Conservation (phyloP, 148 eudicot genomes). For the Rheum nobile region DNA sequence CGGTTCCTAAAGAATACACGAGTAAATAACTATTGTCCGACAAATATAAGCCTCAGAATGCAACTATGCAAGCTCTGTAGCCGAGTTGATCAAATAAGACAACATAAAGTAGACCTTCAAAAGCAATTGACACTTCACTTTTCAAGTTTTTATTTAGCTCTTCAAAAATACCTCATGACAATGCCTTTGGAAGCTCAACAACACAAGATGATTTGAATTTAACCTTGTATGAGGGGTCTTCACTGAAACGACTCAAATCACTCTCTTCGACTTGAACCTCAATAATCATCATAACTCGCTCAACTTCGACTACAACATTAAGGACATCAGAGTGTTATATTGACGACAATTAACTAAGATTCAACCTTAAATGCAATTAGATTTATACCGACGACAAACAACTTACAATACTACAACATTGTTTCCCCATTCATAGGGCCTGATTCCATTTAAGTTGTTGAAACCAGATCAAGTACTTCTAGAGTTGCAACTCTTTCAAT, state of each 20-base stretch:
- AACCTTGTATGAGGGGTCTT: conserved; percentile 3
- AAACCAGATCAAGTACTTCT: conserved; percentile 57
- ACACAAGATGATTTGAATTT: neutral
- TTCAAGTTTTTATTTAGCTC: neutral
- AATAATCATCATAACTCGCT: conserved; percentile 20
- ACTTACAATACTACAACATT: conserved; percentile 48
- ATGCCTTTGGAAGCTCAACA: neutral
- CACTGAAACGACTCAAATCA: conserved; percentile 7
- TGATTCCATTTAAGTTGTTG: conserved; percentile 42
- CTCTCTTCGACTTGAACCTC: conserved; percentile 22
- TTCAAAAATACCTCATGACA: neutral
- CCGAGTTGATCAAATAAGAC: neutral
- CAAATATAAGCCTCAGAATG: neutral
- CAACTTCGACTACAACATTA: conserved; percentile 31
- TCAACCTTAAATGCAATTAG: neutral
- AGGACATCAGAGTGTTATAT: neutral
- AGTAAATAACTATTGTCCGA: neutral
- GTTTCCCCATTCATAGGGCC: conserved; percentile 29
- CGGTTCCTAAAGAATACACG: neutral
- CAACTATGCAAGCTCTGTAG: neutral
- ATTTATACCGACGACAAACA: neutral
- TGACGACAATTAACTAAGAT: no score
- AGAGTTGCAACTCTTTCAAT: conserved; percentile 47
- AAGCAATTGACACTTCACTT: neutral
- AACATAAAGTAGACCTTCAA: neutral